Evolutionary conservation across 108 stramenopile genomes (phyloP).

Genomic region (Cyclotella cryptica): DNA sequence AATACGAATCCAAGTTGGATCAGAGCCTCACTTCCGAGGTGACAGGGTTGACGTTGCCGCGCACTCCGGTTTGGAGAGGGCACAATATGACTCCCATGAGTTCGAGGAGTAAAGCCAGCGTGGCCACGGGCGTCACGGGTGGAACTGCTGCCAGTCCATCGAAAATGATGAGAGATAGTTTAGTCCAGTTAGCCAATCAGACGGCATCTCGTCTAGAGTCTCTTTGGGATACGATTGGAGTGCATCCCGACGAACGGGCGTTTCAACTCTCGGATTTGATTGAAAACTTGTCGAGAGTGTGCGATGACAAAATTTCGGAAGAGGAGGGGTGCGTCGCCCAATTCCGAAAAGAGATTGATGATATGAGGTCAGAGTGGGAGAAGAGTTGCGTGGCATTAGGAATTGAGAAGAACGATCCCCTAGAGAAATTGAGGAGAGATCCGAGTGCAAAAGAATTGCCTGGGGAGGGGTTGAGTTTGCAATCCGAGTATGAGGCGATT

Average conservation of each 20-base stretch:
- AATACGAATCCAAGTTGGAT: slow-evolving; percentile 6
- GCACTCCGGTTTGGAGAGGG: neutral
- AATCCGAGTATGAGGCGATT: slow-evolving; percentile 69
- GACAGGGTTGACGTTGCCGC: slow-evolving; percentile 7
- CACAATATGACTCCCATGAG: neutral
- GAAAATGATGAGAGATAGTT: slow-evolving; percentile 27
- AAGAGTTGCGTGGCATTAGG: slow-evolving; percentile 59
- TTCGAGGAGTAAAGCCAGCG: neutral
- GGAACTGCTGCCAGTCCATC: slow-evolving; percentile 28
- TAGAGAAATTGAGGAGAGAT: slow-evolving; percentile 51
- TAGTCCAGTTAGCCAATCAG: slow-evolving; percentile 54
- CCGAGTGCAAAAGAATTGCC: slow-evolving; percentile 17
- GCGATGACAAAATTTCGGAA: slow-evolving; percentile 76
- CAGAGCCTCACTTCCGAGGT: neutral
- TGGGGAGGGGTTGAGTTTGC: slow-evolving; percentile 38
- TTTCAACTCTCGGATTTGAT: slow-evolving; percentile 79
- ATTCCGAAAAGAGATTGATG: slow-evolving; percentile 79
- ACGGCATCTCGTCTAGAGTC: slow-evolving; percentile 77
- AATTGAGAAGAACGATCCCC: slow-evolving; percentile 29
- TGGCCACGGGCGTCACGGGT: neutral
- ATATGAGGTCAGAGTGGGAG: slow-evolving; percentile 65
- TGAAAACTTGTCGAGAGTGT: slow-evolving; percentile 60
- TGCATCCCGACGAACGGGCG: slow-evolving; percentile 79
- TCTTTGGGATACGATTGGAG: slow-evolving; percentile 88
- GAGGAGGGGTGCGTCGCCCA: slow-evolving; percentile 78